These are phyloP conservation scores for Acmispon strigosus DNA, from an alignment of 306 rosid genomes.

Conservation along the genomic window DNA sequence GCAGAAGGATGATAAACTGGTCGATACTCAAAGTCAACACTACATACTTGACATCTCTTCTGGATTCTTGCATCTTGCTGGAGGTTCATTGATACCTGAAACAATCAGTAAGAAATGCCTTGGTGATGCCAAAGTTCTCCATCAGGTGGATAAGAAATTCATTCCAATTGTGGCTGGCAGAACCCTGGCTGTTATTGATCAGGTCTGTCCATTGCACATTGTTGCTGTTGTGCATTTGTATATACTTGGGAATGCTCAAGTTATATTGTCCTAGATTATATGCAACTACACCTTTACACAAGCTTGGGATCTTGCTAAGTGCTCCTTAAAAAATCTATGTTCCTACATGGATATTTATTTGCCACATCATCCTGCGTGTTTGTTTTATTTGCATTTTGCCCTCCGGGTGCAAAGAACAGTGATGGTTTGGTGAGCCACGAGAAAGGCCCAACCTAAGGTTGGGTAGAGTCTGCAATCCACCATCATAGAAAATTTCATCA, in stretches of 20 bases:
- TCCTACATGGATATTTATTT: background rate
- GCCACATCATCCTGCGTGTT: background rate
- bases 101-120: slow-evolving; percentile 60
- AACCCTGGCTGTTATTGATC: slow-evolving; percentile 83
- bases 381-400: background rate
- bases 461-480: background rate
- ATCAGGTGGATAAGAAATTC: slow-evolving; percentile 91
- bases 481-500: background rate
- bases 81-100: slow-evolving; percentile 73
- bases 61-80: slow-evolving; percentile 79
- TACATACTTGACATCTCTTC: slow-evolving; percentile 74
- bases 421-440: background rate
- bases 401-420: background rate
- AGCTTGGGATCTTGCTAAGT: background rate
- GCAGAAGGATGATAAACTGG: slow-evolving; percentile 47
- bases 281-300: background rate
- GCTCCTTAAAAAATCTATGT: background rate
- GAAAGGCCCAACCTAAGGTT: background rate
- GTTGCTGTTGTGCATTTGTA: background rate
- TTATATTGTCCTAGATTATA: background rate
- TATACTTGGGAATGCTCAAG: background rate
- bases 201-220: slow-evolving; percentile 41
- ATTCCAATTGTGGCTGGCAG: slow-evolving; percentile 76
- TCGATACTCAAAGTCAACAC: slow-evolving; percentile 30
- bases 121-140: slow-evolving; percentile 68